Percentiles rank a stretch among this genome's conserved stretches.
Conservation (phyloP, 2,329 filamentous ascomycete genomes). For the Botrytis medusae region DNA sequence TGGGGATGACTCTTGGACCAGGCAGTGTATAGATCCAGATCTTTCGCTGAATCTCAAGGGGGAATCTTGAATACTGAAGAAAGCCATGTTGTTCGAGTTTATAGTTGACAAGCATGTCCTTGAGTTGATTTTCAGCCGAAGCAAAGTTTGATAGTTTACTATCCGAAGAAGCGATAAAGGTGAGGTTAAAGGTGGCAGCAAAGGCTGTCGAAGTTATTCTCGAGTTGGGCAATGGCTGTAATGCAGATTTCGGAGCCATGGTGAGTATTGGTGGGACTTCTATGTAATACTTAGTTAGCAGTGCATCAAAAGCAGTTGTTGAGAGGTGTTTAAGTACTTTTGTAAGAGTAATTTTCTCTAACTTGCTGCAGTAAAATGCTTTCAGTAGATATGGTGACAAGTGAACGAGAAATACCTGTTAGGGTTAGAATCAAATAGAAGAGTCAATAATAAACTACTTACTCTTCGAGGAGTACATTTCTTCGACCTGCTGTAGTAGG, state of each 20-base stretch:
- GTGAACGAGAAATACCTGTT: neutral
- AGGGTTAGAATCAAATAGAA: neutral
- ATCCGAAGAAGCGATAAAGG: neutral
- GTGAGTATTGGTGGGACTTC: neutral
- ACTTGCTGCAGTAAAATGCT: neutral
- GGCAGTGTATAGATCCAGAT: neutral
- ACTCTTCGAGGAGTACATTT: neutral
- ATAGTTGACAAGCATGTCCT: neutral
- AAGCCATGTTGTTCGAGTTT: neutral
- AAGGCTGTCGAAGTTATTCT: neutral
- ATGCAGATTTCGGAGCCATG: neutral
- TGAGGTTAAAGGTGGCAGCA: neutral
- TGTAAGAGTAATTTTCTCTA: neutral
- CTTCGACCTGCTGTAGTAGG: neutral
- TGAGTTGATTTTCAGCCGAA: neutral
- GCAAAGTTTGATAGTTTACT: neutral
- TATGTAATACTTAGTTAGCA: neutral
- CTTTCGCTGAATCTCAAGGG: slow-evolving; percentile 4
- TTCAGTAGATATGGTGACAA: neutral
- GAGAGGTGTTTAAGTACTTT: neutral
- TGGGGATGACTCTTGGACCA: neutral
- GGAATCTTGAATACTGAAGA: neutral
- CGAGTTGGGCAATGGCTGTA: neutral
- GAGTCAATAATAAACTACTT: neutral
- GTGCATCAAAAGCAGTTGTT: too few relatives aligned